Conservation (phyloP, 352 stramenopile genomes). For the Phytophthora nicotianae region DNA sequence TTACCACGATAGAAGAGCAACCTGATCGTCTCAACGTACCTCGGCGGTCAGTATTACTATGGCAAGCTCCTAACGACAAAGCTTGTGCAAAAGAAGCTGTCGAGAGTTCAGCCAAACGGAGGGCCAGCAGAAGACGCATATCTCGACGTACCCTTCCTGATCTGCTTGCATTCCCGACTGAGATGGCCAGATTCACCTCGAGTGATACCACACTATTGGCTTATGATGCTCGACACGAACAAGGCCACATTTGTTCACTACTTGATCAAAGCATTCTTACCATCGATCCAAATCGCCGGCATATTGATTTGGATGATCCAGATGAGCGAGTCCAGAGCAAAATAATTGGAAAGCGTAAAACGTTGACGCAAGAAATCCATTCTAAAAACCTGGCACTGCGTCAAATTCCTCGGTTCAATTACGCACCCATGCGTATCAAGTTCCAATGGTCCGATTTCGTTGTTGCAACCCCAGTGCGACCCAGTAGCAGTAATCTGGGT, state of each 20-base stretch:
- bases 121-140: conserved; percentile 32
- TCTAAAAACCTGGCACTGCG: conserved; percentile 65
- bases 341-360: conserved; percentile 64
- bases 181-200: conserved; percentile 30
- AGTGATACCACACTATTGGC: conserved; percentile 53
- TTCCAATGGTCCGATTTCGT: conserved; percentile 83
- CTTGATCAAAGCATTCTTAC: conserved; percentile 60
- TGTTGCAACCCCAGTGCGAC: conserved; percentile 53
- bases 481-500: conserved; percentile 17
- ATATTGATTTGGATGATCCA: conserved; percentile 58
- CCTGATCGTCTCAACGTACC: conserved; percentile 4
- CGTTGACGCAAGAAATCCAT: conserved; percentile 62
- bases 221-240: conserved; percentile 64
- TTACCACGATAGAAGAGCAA: conserved; percentile 4
- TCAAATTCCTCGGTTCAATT: conserved; percentile 72
- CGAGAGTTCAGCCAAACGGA: conserved; percentile 33
- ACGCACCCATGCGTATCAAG: conserved; percentile 61
- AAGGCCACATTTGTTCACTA: conserved; percentile 51
- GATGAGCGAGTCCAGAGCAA: conserved; percentile 39
- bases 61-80: conserved; percentile 21
- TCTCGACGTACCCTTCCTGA: conserved; percentile 36
- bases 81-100: conserved; percentile 28
- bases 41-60: conserved; percentile 28
- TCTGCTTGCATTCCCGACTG: conserved; percentile 26
- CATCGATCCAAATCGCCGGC: conserved; percentile 50